These are phyloP conservation scores for Metschnikowia aberdeeniae DNA, from an alignment of 805 yeast genomes.

Conservation along the genomic window DNA sequence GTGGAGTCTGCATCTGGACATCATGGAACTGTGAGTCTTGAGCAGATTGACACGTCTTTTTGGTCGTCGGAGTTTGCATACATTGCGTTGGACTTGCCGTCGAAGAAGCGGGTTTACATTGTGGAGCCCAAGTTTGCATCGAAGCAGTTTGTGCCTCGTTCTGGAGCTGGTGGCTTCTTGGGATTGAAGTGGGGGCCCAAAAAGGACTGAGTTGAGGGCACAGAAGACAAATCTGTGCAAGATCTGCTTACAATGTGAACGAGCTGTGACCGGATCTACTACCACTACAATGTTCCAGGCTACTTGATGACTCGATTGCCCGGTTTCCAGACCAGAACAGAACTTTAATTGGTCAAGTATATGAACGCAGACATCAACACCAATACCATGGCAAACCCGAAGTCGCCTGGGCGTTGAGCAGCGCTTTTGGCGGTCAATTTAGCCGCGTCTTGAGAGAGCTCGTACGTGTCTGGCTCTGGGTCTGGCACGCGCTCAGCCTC, in stretches of 20 bases:
- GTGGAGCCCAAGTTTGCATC: conserved; percentile 55
- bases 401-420: conserved; percentile 9
- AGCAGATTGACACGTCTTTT: conserved; percentile 67
- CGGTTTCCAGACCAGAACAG: no score
- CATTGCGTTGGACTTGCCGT: conserved; percentile 73
- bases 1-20: conserved; percentile 64
- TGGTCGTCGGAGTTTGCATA: conserved; percentile 67
- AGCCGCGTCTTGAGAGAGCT: background rate
- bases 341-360: conserved; percentile 11
- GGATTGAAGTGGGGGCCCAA: conserved; percentile 88
- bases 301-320: no score
- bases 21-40: conserved; percentile 71
- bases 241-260: no score
- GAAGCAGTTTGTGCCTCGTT: conserved; percentile 39
- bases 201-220: conserved; percentile 32
- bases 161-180: conserved; percentile 53
- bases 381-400: conserved; percentile 8
- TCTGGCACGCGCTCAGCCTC: background rate
- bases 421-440: conserved; percentile 5
- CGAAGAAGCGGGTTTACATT: conserved; percentile 62
- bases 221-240: background rate
- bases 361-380: conserved; percentile 8
- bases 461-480: background rate
- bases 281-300: no score
- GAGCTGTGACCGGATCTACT: no score